These are phyloP conservation scores for Candida albicans DNA, from an alignment of 1,139 yeast genomes.

Conservation along the genomic window DNA sequence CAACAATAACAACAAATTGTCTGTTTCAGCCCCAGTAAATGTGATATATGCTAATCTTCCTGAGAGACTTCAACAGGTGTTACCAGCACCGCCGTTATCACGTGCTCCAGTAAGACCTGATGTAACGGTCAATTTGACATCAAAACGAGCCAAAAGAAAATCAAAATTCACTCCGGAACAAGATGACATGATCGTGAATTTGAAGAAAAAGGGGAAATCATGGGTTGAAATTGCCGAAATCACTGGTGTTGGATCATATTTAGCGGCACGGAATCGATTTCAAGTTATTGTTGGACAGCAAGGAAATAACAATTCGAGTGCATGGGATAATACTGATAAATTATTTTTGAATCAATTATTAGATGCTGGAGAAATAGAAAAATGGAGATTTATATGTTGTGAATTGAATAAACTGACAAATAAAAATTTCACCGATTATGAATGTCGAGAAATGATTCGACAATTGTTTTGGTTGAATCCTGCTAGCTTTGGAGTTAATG, in stretches of 20 bases:
- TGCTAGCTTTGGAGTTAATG: slow-evolving; percentile 54
- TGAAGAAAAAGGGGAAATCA: slow-evolving; percentile 62
- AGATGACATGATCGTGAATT: slow-evolving; percentile 60
- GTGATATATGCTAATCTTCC: slow-evolving; percentile 18
- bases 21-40: slow-evolving; percentile 11
- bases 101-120: slow-evolving; percentile 36
- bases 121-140: slow-evolving; percentile 25
- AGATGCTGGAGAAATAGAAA: slow-evolving; percentile 71
- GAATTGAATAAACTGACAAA: slow-evolving; percentile 64
- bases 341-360: slow-evolving; percentile 49
- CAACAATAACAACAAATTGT: slow-evolving; percentile 7
- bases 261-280: slow-evolving; percentile 76
- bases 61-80: slow-evolving; percentile 19
- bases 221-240: slow-evolving; percentile 78
- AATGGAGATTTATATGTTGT: slow-evolving; percentile 63
- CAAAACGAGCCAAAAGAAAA: slow-evolving; percentile 56
- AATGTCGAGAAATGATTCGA: slow-evolving; percentile 56
- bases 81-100: slow-evolving; percentile 42
- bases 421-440: slow-evolving; percentile 51
- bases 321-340: slow-evolving; percentile 64
- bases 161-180: slow-evolving; percentile 70
- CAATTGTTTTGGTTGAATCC: slow-evolving; percentile 60
- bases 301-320: slow-evolving; percentile 66
- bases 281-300: slow-evolving; percentile 84
- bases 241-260: slow-evolving; percentile 63